Conservation (phyloP, 108 stramenopile species). For the Skeletonema potamos region DNA sequence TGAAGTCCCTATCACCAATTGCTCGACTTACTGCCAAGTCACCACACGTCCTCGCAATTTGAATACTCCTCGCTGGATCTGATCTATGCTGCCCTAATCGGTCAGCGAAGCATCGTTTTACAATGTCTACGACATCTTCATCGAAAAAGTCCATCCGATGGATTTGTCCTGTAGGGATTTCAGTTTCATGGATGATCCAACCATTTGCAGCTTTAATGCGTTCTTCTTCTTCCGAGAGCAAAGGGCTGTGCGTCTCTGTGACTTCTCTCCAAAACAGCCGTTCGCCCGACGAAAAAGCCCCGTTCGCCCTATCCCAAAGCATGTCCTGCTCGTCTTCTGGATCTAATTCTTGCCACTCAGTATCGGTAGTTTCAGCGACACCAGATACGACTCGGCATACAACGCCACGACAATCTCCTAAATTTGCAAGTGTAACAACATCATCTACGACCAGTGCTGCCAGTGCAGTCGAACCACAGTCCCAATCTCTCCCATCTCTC, state of each 20-base stretch:
- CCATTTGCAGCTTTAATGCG: constrained; percentile 80
- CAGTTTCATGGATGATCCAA: constrained; percentile 76
- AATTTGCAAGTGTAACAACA: constrained; percentile 61
- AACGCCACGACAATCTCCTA: constrained; percentile 80
- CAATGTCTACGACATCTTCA: constrained; percentile 74
- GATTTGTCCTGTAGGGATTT: constrained; percentile 67
- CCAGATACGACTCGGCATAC: constrained; percentile 50
- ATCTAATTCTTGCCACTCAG: constrained; percentile 24
- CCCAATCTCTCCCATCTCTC: constrained; percentile 74
- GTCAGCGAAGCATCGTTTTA: constrained; percentile 67
- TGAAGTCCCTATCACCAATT: constrained; percentile 84
- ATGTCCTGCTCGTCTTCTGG: constrained; percentile 14
- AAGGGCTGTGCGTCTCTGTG: constrained; percentile 63
- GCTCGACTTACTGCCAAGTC: constrained; percentile 85
- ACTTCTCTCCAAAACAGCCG: constrained; percentile 69
- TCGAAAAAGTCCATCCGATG: constrained; percentile 74
- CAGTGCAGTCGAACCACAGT: constrained; percentile 77
- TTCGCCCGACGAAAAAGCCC: constrained; percentile 4
- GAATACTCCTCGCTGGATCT: constrained; percentile 67
- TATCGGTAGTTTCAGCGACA: constrained; percentile 11
- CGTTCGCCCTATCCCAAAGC: constrained; percentile 26
- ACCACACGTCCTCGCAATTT: constrained; percentile 79
- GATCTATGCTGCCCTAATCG: constrained; percentile 57
- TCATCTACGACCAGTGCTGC: constrained; percentile 63
- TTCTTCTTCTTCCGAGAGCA: constrained; percentile 52